These are phyloP conservation scores for Vaccinium macrocarpon DNA, from an alignment of 148 eudicot species.

Conservation along the genomic window DNA sequence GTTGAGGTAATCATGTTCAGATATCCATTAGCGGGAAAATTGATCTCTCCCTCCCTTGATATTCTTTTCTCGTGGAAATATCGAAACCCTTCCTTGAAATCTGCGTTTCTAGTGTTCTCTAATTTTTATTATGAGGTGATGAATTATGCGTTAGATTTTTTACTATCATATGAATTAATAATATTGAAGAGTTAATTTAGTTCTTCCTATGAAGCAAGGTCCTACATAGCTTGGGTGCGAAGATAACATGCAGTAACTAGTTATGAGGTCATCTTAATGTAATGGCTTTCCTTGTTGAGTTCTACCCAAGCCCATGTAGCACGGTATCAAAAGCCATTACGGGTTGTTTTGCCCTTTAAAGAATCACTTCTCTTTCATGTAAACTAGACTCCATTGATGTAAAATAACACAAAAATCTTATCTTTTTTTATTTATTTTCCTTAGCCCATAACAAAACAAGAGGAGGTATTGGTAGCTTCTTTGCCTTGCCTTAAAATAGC, in stretches of 20 bases:
- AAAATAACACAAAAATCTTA: background rate
- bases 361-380: background rate
- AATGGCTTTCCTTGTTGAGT: background rate
- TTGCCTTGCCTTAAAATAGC: background rate
- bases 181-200: background rate
- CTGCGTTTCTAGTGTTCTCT: background rate
- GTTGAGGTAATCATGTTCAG: background rate
- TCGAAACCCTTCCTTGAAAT: background rate
- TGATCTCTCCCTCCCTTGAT: background rate
- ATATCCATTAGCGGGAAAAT: background rate
- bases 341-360: background rate
- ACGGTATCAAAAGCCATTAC: background rate
- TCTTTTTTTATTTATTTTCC: background rate
- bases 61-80: background rate
- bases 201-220: background rate
- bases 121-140: background rate
- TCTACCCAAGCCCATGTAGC: background rate
- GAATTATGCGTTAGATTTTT: background rate
- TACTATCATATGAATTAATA: background rate
- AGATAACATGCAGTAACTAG: background rate
- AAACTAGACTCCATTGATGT: background rate
- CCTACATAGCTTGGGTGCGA: background rate
- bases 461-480: background rate
- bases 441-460: background rate
- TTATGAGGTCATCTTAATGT: background rate